Conservation (phyloP, 371 early-diverging fungal genomes). For the Gilbertella persicaria region DNA sequence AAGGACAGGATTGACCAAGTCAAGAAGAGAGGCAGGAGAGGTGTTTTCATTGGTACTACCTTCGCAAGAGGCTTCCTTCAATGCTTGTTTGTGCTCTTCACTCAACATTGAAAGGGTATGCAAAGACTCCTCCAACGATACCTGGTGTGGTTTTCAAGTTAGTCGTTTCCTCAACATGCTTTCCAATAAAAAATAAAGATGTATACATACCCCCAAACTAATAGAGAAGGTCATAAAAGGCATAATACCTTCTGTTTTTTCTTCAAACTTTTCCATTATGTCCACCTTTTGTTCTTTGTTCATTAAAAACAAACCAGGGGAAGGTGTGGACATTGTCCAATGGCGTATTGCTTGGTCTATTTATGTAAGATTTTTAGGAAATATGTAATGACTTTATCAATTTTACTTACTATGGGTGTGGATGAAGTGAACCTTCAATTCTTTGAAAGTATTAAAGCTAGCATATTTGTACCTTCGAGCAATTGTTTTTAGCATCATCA, state of each 20-base stretch:
- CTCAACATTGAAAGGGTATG: constrained; percentile 6
- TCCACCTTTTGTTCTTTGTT: too few species aligned
- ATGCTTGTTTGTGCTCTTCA: constrained; percentile 9
- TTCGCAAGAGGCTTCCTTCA: constrained; percentile 1
- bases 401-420: not conserved
- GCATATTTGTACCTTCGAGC: not conserved
- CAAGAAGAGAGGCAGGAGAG: constrained; percentile 15
- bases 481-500: not conserved
- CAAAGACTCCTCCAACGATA: constrained; percentile 18
- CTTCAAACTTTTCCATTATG: too few species aligned
- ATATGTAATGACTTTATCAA: too few species aligned
- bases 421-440: not conserved
- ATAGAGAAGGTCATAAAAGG: constrained; percentile 6
- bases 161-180: constrained; percentile 16
- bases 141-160: constrained; percentile 20
- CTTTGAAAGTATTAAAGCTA: not conserved
- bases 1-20: constrained; percentile 13
- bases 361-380: too few species aligned
- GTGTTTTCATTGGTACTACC: constrained; percentile 5
- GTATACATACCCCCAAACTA: constrained; percentile 14
- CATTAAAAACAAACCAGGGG: too few species aligned
- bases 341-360: too few species aligned
- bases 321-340: too few species aligned
- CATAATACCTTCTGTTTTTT: too few species aligned
- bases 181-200: constrained; percentile 8